Evolutionary conservation across 2,329 filamentous ascomycete species (phyloP).

Genomic region (Beauveria bassiana): DNA sequence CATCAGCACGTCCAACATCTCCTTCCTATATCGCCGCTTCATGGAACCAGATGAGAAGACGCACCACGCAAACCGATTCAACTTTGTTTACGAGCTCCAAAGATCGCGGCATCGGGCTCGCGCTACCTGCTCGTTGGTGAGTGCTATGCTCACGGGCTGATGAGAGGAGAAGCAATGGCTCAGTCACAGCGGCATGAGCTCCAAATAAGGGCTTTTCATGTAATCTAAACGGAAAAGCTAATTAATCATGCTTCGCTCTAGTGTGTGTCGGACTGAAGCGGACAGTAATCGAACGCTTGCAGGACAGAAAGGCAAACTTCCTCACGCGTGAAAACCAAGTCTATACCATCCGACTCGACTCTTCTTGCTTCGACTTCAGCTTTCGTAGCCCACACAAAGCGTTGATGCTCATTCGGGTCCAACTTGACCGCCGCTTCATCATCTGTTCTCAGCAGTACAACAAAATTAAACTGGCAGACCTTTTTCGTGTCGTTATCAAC

Average conservation of each 20-base stretch:
- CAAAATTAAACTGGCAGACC: not conserved
- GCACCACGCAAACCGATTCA: slow-evolving; percentile 21
- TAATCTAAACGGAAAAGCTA: not conserved
- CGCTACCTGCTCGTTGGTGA: not conserved
- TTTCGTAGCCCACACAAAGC: not conserved
- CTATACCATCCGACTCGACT: not conserved
- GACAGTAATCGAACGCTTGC: not conserved
- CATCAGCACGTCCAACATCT: slow-evolving; percentile 26
- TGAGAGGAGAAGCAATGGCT: not conserved
- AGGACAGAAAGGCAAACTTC: not conserved
- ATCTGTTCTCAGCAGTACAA: not conserved
- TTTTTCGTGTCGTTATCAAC: not conserved
- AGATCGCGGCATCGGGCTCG: slow-evolving; percentile 21
- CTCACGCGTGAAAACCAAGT: not conserved
- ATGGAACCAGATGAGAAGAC: slow-evolving; percentile 23
- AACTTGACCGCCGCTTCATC: not conserved
- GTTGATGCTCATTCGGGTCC: not conserved
- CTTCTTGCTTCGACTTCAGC: not conserved
- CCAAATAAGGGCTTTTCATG: not conserved
- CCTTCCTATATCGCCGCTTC: slow-evolving; percentile 25
- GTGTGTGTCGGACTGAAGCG: not conserved
- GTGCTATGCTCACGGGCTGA: not conserved
- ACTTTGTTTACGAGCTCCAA: slow-evolving; percentile 29
- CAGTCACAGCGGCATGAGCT: not conserved
- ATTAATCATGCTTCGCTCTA: not conserved